These are phyloP conservation scores for Aureobasidium sp. DNA, from an alignment of 2,329 filamentous ascomycete genomes.

Conservation along the genomic window DNA sequence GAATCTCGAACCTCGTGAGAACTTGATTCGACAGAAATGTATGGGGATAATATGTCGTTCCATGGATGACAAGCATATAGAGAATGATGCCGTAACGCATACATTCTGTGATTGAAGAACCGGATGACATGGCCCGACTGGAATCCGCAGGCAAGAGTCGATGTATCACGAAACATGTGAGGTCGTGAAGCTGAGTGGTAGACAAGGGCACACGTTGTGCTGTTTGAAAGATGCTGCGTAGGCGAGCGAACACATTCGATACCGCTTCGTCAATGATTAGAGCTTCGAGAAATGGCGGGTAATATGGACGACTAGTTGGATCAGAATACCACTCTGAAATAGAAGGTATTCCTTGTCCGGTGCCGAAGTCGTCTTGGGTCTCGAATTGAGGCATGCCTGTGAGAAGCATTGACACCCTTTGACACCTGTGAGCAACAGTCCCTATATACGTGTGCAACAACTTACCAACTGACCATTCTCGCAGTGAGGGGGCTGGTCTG, in stretches of 20 bases:
- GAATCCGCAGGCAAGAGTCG: background rate
- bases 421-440: background rate
- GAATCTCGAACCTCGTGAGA: background rate
- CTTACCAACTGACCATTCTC: slow-evolving; percentile 3
- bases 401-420: background rate
- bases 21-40: background rate
- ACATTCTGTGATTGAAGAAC: background rate
- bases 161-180: slow-evolving; percentile 4
- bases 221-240: background rate
- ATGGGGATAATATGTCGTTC: slow-evolving; percentile 1
- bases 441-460: background rate
- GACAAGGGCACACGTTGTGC: background rate
- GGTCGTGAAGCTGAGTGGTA: background rate
- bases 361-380: background rate
- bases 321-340: background rate
- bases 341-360: background rate
- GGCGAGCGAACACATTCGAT: background rate
- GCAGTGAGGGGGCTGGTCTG: slow-evolving; percentile 5
- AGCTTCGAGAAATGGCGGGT: background rate
- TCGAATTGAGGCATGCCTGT: background rate
- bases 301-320: background rate
- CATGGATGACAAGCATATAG: background rate
- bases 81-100: background rate
- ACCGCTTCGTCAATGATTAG: background rate
- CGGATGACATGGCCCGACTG: too few relatives aligned